A percentile compares a stretch with the other conserved stretches of the same genome.
phyloP scores from a whole-genome alignment of 305 asterid genomes.

The Plantago rigida region DNA sequence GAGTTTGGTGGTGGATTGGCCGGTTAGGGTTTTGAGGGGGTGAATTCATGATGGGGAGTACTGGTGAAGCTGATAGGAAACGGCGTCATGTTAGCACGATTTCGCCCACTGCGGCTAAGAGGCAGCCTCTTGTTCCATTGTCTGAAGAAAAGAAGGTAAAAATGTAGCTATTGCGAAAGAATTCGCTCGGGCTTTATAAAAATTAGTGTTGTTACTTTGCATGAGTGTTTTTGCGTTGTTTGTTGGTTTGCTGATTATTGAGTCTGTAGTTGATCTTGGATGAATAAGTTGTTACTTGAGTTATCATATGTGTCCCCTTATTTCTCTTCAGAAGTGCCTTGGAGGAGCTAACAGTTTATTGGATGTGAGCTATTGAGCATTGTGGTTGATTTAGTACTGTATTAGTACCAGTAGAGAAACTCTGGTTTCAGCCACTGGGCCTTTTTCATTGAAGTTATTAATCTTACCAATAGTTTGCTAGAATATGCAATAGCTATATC shows the following conservation, averaged over 20 bases:
- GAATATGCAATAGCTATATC: background rate
- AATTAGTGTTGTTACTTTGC: conserved; percentile 1
- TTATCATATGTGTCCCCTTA: background rate
- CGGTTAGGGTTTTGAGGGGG: conserved; percentile 45
- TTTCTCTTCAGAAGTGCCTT: background rate
- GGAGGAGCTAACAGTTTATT: background rate
- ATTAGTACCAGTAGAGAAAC: background rate
- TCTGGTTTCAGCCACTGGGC: background rate
- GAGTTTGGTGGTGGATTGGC: conserved; percentile 29
- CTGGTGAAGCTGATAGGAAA: conserved; percentile 71
- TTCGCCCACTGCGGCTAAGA: conserved; percentile 64
- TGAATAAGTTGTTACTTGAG: background rate
- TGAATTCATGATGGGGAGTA: conserved; percentile 60
- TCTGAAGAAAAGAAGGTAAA: conserved; percentile 80
- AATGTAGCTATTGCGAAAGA: too few relatives aligned
- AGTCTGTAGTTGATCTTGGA: background rate
- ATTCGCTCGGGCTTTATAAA: background rate
- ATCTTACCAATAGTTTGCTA: conserved; percentile 5
- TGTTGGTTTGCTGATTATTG: background rate
- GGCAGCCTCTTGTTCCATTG: conserved; percentile 45
- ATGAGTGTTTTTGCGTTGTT: background rate
- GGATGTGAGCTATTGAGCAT: conserved; percentile 10
- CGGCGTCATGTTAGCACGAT: conserved; percentile 68
- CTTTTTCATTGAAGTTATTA: conserved; percentile 9
- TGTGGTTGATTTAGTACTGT: conserved; percentile 10